A percentile compares a stretch with the other conserved stretches of the same genome.
phyloP scores from a whole-genome alignment of 2,329 filamentous ascomycete species.

The Calonectria henricotiae region DNA sequence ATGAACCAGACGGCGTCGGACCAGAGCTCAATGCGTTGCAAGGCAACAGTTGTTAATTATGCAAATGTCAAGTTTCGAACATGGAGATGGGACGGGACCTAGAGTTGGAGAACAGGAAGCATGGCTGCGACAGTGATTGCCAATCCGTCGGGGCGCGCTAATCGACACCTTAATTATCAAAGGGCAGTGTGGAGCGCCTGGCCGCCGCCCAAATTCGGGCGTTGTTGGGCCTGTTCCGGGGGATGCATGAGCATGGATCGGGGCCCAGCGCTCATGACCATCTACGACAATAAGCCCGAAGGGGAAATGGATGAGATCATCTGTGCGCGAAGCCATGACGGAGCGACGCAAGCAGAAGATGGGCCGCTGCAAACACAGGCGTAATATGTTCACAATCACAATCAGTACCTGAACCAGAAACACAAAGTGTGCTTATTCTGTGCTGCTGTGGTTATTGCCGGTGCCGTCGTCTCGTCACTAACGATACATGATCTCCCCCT shows the following conservation, averaged over 20 bases:
- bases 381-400: background rate
- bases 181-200: constrained; percentile 19
- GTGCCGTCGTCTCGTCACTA: constrained; percentile 15
- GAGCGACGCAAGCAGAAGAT: constrained; percentile 7
- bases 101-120: constrained; percentile 3
- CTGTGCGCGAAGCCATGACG: background rate
- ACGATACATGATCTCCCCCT: constrained; percentile 7
- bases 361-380: constrained; percentile 1
- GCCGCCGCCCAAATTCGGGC: constrained; percentile 23
- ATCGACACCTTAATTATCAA: constrained; percentile 31
- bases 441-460: background rate
- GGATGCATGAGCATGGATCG: constrained; percentile 22
- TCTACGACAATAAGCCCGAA: background rate
- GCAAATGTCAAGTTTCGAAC: constrained; percentile 17
- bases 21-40: constrained; percentile 1
- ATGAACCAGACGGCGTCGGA: background rate
- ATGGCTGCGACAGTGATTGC: constrained; percentile 16
- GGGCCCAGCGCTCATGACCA: constrained; percentile 11
- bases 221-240: constrained; percentile 16
- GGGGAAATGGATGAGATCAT: constrained; percentile 17
- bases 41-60: constrained; percentile 13
- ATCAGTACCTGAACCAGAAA: background rate
- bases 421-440: background rate
- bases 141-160: constrained; percentile 31
- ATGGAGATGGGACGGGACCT: constrained; percentile 12